These are phyloP conservation scores for Flaveria brownii DNA, from an alignment of 129 eudicot genomes.

Conservation along the genomic window DNA sequence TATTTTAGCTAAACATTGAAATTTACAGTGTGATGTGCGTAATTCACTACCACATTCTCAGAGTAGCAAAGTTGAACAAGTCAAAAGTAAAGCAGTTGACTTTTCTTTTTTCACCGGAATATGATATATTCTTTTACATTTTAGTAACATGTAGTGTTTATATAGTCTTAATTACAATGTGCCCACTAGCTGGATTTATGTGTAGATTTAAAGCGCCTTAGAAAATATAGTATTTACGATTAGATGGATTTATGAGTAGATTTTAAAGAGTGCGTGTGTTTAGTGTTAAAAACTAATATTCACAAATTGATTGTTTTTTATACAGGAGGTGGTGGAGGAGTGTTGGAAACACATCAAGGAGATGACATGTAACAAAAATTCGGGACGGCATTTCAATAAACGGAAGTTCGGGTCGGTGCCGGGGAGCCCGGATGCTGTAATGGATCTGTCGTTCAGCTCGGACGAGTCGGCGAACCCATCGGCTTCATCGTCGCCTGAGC, in stretches of 20 bases:
- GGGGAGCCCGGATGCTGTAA: constrained; percentile 76
- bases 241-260: no score
- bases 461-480: constrained; percentile 51
- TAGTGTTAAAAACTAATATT: no score
- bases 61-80: constrained; percentile 2
- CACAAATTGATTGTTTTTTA: neutral
- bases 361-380: constrained; percentile 41
- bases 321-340: constrained; percentile 66
- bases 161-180: no score
- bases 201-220: no score
- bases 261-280: no score
- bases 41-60: neutral
- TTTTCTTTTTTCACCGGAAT: neutral
- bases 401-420: constrained; percentile 66
- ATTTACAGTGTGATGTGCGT: neutral
- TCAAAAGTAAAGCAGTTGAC: constrained; percentile 29
- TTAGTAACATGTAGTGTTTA: no score
- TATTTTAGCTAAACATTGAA: no score
- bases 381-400: constrained; percentile 46
- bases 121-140: no score
- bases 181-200: no score
- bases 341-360: constrained; percentile 62
- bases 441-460: constrained; percentile 69
- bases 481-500: constrained; percentile 67
- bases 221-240: no score